Base-by-base conservation (phyloP, 2,329 filamentous ascomycete species). In the Fusarium longipes region DNA sequence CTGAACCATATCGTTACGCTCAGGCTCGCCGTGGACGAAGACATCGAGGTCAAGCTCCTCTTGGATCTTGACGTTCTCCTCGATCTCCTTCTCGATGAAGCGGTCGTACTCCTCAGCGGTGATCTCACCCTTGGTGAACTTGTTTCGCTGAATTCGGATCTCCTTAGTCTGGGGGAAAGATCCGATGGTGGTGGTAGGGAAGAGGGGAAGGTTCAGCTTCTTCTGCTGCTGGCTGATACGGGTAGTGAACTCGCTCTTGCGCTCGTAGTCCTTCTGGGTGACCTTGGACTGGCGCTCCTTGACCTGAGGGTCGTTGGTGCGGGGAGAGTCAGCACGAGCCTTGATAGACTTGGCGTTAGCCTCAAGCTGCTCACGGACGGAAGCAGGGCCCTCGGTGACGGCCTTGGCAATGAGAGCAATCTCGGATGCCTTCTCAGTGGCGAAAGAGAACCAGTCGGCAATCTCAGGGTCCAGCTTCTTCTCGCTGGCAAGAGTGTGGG, bases 1-100 rank as follows among this genome's bases (percentile, higher is more conserved):
- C 84, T 99, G 96, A 53, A 99, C 96, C 96, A 99, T 99, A 90
- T 99, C 96, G 86, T 99, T 99, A 82, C 96, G 93, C 89, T 99
- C 96, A 63, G 96, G 96, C 88, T 99, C 96, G 80, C 96, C 96
- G 86, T 99, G 96, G 71, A 99, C 96, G 79, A 92, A 93, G 81
- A 99, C 96, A 75, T 99, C 96, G 55, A 99, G 91, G 81, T 89
- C 93, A 77, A 99, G 94, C 86, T 98, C 96, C 77, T 98, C 93
- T 86, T 99, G 96, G 82, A 98, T 92, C 87, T 93, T 92, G 83
- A 99, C 88, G 78, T 95, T 93, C 68, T 96, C 91, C 77, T 93
- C 86, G 76, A 99, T 99, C 89, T 99, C 96, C 87, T 97, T 92
- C 88, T 98, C 93, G 75, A 99, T 99, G 88, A 99, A 99, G 82